Evolutionary conservation across 805 yeast species (phyloP).

Genomic region (Torulaspora delbrueckii): DNA sequence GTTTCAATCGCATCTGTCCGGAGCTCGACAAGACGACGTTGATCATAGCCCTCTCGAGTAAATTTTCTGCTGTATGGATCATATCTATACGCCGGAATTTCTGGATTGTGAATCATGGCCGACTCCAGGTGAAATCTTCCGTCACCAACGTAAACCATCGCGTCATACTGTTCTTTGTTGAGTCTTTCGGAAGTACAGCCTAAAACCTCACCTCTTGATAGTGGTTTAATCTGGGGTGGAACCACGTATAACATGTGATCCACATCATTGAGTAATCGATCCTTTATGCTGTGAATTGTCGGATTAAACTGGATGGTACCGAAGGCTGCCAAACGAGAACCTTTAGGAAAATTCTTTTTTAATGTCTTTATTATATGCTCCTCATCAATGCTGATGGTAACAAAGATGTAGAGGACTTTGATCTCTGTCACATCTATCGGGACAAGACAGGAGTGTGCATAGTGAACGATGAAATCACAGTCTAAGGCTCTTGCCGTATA

Average conservation of each 20-base stretch:
- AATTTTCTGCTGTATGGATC: slow-evolving; percentile 93
- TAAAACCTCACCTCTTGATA: slow-evolving; percentile 91
- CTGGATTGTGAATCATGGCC: slow-evolving; percentile 96
- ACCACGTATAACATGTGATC: slow-evolving; percentile 51
- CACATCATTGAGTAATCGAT: slow-evolving; percentile 48
- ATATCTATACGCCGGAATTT: slow-evolving; percentile 84
- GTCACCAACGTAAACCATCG: slow-evolving; percentile 90
- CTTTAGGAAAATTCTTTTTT: slow-evolving; percentile 58
- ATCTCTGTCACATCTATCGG: slow-evolving; percentile 90
- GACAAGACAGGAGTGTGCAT: slow-evolving; percentile 95
- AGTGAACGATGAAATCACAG: slow-evolving; percentile 92
- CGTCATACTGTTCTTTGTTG: slow-evolving; percentile 57
- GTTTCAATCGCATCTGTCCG: slow-evolving; percentile 66
- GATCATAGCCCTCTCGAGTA: slow-evolving; percentile 85
- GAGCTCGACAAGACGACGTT: slow-evolving; percentile 69
- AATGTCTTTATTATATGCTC: slow-evolving; percentile 74
- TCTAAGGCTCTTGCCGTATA: slow-evolving; percentile 88
- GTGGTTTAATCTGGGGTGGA: slow-evolving; percentile 88
- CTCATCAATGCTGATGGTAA: slow-evolving; percentile 85
- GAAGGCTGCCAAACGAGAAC: slow-evolving; percentile 71
- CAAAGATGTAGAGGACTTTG: slow-evolving; percentile 91
- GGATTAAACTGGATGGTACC: slow-evolving; percentile 98
- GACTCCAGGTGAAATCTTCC: slow-evolving; percentile 94
- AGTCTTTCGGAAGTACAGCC: slow-evolving; percentile 93
- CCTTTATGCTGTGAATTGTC: slow-evolving; percentile 73